phyloP scores from a whole-genome alignment of 148 eudicot genomes.

The Camellia granthamiana region DNA sequence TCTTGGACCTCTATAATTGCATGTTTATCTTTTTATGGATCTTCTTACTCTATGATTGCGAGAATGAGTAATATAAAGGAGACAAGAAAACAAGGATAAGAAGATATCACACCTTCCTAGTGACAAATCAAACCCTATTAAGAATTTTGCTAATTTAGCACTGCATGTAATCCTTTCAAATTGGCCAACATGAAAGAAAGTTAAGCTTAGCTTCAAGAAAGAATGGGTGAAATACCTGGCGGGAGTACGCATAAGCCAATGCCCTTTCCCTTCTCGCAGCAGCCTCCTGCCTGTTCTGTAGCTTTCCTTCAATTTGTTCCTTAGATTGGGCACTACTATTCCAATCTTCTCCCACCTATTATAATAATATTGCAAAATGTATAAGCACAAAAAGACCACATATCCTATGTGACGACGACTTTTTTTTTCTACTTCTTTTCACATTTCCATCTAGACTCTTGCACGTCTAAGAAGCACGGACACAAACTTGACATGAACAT shows the following conservation, averaged over 20 bases:
- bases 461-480: too few species aligned
- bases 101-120: background rate
- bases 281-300: conserved; percentile 73
- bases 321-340: conserved; percentile 68
- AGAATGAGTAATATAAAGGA: too few species aligned
- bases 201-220: background rate
- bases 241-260: conserved; percentile 81
- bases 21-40: too few species aligned
- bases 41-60: too few species aligned
- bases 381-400: background rate
- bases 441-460: too few species aligned
- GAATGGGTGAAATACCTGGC: conserved; percentile 49
- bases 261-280: conserved; percentile 82
- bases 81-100: background rate
- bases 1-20: too few species aligned
- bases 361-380: background rate
- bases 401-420: background rate
- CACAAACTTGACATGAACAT: too few species aligned
- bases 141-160: conserved; percentile 2
- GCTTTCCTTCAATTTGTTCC: conserved; percentile 66
- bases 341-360: conserved; percentile 74
- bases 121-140: background rate
- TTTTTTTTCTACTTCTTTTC: too few species aligned
- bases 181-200: background rate
- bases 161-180: background rate